These are phyloP conservation scores for Botryotinia calthae DNA, from an alignment of 2,329 filamentous ascomycete genomes.

Conservation along the genomic window DNA sequence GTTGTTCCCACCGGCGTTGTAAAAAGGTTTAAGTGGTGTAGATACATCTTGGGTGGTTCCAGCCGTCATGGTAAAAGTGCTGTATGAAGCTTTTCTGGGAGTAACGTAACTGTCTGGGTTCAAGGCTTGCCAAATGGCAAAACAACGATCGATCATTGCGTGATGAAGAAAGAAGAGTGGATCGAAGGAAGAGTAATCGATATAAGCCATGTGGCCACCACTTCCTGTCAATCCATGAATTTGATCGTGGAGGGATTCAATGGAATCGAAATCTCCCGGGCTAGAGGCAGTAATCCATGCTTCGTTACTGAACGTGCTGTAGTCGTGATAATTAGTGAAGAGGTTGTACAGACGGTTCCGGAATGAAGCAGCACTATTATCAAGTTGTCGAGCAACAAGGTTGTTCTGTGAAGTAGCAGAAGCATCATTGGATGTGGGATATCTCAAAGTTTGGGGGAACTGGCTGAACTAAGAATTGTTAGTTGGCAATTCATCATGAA, in stretches of 20 bases:
- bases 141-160: constrained; percentile 59
- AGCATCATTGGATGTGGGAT: constrained; percentile 44
- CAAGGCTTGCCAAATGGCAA: constrained; percentile 52
- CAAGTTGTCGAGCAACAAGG: constrained; percentile 51
- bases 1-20: constrained; percentile 41
- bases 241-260: constrained; percentile 63
- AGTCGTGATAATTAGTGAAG: constrained; percentile 65
- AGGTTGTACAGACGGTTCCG: constrained; percentile 65
- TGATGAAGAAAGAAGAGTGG: constrained; percentile 52
- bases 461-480: constrained; percentile 49
- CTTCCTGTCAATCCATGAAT: constrained; percentile 57
- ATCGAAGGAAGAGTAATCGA: constrained; percentile 48
- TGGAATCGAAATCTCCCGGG: constrained; percentile 54
- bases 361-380: constrained; percentile 52
- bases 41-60: constrained; percentile 29
- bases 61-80: constrained; percentile 37
- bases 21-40: constrained; percentile 41
- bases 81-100: constrained; percentile 36
- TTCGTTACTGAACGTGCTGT: constrained; percentile 67
- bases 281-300: constrained; percentile 53
- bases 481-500: not conserved
- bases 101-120: constrained; percentile 40
- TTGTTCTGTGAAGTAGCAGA: constrained; percentile 58
- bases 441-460: constrained; percentile 60
- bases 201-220: constrained; percentile 50